Conservation (phyloP, 768 basidiomycete species). For the Amanita subjunquillea region DNA sequence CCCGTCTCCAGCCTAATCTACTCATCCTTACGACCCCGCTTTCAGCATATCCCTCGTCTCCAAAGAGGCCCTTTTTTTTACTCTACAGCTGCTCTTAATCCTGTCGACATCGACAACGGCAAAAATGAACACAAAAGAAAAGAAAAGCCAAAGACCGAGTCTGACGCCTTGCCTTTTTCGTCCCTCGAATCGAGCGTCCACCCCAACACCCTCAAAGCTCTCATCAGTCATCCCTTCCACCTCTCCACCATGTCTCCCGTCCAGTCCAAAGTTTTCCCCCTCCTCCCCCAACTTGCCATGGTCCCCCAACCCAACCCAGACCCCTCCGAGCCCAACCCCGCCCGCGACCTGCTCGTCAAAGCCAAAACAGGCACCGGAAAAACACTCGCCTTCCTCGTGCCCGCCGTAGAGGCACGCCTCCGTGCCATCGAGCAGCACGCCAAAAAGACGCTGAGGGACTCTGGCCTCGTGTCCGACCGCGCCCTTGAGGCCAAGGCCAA, state of each 20-base stretch:
- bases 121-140: too few relatives aligned
- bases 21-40: too few relatives aligned
- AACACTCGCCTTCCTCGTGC: conserved; percentile 81
- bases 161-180: conserved; percentile 15
- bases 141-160: background rate
- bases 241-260: conserved; percentile 71
- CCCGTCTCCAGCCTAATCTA: background rate
- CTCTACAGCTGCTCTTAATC: background rate
- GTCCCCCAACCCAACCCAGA: conserved; percentile 22
- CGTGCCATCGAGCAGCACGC: conserved; percentile 40
- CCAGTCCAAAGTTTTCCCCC: conserved; percentile 66
- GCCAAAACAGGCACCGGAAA: conserved; percentile 88
- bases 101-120: too few relatives aligned
- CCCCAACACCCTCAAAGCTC: conserved; percentile 39
- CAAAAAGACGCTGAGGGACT: conserved; percentile 28
- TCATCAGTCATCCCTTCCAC: conserved; percentile 54
- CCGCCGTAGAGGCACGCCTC: conserved; percentile 71
- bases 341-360: conserved; percentile 73
- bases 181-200: conserved; percentile 29
- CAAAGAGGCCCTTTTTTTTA: background rate
- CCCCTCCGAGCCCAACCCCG: conserved; percentile 15
- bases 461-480: conserved; percentile 25
- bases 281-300: conserved; percentile 60
- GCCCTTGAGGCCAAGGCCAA: conserved; percentile 20
- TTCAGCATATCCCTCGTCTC: background rate